Conservation (phyloP, 441 rosid genomes). For the Viola pubescens region DNA sequence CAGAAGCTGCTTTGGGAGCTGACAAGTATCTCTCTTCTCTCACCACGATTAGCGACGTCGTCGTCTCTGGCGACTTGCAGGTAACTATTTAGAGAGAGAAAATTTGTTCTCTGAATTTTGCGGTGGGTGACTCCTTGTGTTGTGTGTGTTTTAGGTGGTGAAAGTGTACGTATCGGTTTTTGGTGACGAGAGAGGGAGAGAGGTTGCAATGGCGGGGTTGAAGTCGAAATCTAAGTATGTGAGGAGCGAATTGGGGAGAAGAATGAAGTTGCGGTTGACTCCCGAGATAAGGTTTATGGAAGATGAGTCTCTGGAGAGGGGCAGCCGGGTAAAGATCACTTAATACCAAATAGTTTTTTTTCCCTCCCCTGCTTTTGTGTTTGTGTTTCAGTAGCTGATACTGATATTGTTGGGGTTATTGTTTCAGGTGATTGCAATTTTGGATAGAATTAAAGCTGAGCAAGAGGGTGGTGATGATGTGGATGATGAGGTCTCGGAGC, state of each 20-base stretch:
- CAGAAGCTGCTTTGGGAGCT: slow-evolving; percentile 81
- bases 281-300: slow-evolving; percentile 85
- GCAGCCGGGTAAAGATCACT: slow-evolving; percentile 62
- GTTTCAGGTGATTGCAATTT: slow-evolving; percentile 75
- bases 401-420: neutral
- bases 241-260: slow-evolving; percentile 65
- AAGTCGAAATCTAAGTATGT: slow-evolving; percentile 74
- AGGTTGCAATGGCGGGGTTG: slow-evolving; percentile 76
- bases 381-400: neutral
- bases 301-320: slow-evolving; percentile 78
- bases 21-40: slow-evolving; percentile 79
- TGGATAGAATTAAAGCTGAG: slow-evolving; percentile 70
- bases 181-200: slow-evolving; percentile 92
- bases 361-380: neutral
- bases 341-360: neutral
- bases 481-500: slow-evolving; percentile 17
- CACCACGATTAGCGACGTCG: slow-evolving; percentile 78
- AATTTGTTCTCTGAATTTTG: neutral
- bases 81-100: slow-evolving; percentile 20
- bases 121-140: neutral
- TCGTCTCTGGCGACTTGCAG: slow-evolving; percentile 79
- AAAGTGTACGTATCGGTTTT: slow-evolving; percentile 90
- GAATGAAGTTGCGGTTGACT: slow-evolving; percentile 80
- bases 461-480: slow-evolving; percentile 20
- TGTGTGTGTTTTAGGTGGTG: slow-evolving; percentile 46